Base-by-base conservation (phyloP, 139 green algal species). In the Coelastrella sp. region DNA sequence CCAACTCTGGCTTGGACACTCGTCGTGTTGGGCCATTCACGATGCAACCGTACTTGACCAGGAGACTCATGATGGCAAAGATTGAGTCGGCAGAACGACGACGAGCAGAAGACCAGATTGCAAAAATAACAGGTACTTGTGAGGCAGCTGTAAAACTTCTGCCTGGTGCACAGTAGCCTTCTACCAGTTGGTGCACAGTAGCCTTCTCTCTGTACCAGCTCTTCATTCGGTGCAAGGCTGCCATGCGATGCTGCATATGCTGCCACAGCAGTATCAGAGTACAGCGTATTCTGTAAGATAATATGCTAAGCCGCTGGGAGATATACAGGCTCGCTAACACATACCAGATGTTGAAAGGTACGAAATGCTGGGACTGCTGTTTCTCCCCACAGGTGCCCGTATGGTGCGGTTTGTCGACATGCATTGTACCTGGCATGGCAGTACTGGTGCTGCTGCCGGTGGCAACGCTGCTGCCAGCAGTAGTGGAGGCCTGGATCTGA, bases 21-120 rank as follows among this genome's bases (percentile, higher is more conserved):
- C 56, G 85, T 5, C 73, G 85, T 66, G 85, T 90, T 60, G 85
- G 85, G 13, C 85, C 74, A 2, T 90, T 89, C 83, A 89, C 83
- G 6, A 6, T 88, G 14, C 23, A 77, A 8, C 82, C 82, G 2
- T 11, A 87, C 16, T n/a, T 22, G 17, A 68, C 83, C 8, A 17
- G 83, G 19, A 19, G 83, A 54, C 16, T 88, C 32, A 71, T 88
- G 17, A 71, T 88, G 83, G 5, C 65, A 22, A 20, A 7, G 5
- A 65, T 88, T 56, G 83, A 88, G 83, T 64, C 83, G 14, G 73
- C 73, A 77, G 82, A 88, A 47, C 23, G 65, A 56, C 64, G 47
- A 68, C 32, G 61, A 61, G 82, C 82, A 47, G 82, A 88, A 64
- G n/a, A 58, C 17, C 23, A 88, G 13, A 65, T 88, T 73, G 58